These are phyloP conservation scores for Trichosporon inkin DNA, from an alignment of 1,284 basidiomycete species.

Conservation along the genomic window DNA sequence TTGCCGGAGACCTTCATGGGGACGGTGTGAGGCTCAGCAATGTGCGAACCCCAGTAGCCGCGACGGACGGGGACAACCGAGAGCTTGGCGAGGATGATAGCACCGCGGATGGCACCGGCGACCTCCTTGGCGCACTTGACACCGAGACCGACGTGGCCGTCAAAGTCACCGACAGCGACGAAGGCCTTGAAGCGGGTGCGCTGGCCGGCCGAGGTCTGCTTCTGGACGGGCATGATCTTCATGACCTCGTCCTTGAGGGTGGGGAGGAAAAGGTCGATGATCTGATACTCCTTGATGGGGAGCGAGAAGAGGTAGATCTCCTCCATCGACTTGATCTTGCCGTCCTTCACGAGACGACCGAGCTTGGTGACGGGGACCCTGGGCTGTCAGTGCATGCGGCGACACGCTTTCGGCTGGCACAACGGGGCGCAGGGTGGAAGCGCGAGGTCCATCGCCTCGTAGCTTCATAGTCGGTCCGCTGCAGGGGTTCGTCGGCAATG, in stretches of 20 bases:
- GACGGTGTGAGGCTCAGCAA: slow-evolving; percentile 98
- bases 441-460: no score
- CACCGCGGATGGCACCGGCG: slow-evolving; percentile 97
- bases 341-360: slow-evolving; percentile 97
- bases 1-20: slow-evolving; percentile 98
- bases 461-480: background rate
- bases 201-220: slow-evolving; percentile 99
- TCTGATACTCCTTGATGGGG: slow-evolving; percentile 97
- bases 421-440: background rate
- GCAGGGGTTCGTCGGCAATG: background rate
- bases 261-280: slow-evolving; percentile 95
- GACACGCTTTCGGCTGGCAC: background rate
- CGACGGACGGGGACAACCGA: slow-evolving; percentile 96
- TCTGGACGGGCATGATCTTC: slow-evolving; percentile 99
- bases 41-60: slow-evolving; percentile 99
- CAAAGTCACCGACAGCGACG: slow-evolving; percentile 97
- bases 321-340: slow-evolving; percentile 99
- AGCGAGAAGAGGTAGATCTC: slow-evolving; percentile 99
- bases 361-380: slow-evolving; percentile 99
- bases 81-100: slow-evolving; percentile 98
- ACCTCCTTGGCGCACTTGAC: slow-evolving; percentile 99
- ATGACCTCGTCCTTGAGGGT: slow-evolving; percentile 99
- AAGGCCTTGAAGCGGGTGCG: slow-evolving; percentile 99
- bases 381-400: background rate
- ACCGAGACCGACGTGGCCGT: slow-evolving; percentile 96